Conservation (phyloP, 805 yeast species). For the Metschnikowia arizonensis region DNA sequence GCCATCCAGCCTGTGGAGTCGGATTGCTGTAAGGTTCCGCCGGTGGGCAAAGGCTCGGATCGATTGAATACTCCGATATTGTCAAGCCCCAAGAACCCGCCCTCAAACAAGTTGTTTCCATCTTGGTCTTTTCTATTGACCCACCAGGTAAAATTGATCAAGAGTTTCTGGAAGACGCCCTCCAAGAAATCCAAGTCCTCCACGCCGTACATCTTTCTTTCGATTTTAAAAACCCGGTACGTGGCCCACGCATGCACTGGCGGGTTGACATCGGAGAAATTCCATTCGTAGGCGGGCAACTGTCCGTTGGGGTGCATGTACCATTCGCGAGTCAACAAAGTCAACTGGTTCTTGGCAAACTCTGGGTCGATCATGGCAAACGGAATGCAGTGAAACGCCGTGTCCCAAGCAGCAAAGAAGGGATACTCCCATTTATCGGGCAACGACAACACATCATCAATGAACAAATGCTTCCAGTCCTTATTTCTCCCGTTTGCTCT, state of each 20-base stretch:
- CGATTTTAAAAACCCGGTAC: slow-evolving; percentile 81
- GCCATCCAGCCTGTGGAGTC: slow-evolving; percentile 99
- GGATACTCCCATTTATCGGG: slow-evolving; percentile 98
- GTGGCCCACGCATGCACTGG: slow-evolving; percentile 98
- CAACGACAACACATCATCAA: slow-evolving; percentile 80
- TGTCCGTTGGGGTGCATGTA: slow-evolving; percentile 98
- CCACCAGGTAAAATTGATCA: slow-evolving; percentile 96
- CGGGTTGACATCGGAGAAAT: slow-evolving; percentile 91
- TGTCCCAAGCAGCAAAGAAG: slow-evolving; percentile 95
- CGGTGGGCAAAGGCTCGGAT: slow-evolving; percentile 90
- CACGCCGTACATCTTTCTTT: slow-evolving; percentile 76
- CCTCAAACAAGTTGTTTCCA: slow-evolving; percentile 88
- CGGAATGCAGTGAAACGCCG: slow-evolving; percentile 92
- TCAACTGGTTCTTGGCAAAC: slow-evolving; percentile 85
- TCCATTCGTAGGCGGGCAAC: slow-evolving; percentile 96
- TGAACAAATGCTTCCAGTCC: slow-evolving; percentile 86
- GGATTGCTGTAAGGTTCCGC: slow-evolving; percentile 86
- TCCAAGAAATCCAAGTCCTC: slow-evolving; percentile 82
- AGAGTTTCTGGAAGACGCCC: slow-evolving; percentile 85
- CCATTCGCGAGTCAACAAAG: slow-evolving; percentile 87
- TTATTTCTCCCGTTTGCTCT: slow-evolving; percentile 84
- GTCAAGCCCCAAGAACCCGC: slow-evolving; percentile 90
- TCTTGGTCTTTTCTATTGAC: slow-evolving; percentile 83
- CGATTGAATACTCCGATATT: slow-evolving; percentile 91
- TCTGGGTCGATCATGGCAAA: slow-evolving; percentile 90